These are phyloP conservation scores for Fusarium irregulare DNA, from an alignment of 2,329 filamentous ascomycete genomes.

Conservation along the genomic window DNA sequence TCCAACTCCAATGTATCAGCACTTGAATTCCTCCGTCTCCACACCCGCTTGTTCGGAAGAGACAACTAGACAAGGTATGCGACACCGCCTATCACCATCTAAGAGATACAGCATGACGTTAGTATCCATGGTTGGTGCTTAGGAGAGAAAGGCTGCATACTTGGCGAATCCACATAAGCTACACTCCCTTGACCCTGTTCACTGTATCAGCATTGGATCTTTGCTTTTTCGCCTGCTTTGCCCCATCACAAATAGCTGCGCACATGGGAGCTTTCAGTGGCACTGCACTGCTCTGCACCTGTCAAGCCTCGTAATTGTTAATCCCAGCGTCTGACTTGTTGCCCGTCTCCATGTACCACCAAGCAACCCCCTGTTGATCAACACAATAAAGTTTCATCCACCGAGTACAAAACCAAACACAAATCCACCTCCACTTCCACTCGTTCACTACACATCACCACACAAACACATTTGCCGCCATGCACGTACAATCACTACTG, in stretches of 20 bases:
- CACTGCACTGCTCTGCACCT: background rate
- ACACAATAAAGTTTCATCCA: background rate
- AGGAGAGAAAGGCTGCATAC: background rate
- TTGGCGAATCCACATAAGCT: conserved; percentile 11
- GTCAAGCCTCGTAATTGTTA: conserved; percentile 6
- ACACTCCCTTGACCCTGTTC: conserved; percentile 5
- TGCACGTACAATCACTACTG: conserved; percentile 37
- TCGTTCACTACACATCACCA: background rate
- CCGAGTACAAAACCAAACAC: conserved; percentile 31
- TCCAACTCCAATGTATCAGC: background rate
- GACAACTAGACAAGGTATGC: conserved; percentile 27
- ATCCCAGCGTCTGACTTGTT: conserved; percentile 20
- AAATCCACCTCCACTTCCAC: conserved; percentile 6
- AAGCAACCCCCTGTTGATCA: conserved; percentile 32
- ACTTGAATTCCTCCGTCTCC: conserved; percentile 27
- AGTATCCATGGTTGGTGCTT: background rate
- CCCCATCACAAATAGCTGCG: background rate
- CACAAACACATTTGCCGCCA: conserved; percentile 1
- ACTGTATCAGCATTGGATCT: background rate
- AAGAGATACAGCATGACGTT: conserved; percentile 7
- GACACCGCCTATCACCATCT: conserved; percentile 35
- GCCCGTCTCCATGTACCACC: conserved; percentile 17
- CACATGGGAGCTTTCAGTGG: background rate
- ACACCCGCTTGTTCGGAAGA: conserved; percentile 17
- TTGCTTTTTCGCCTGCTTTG: background rate